Evolutionary conservation across 257 asterid species (phyloP).

Genomic region (Anisodus tanguticus): DNA sequence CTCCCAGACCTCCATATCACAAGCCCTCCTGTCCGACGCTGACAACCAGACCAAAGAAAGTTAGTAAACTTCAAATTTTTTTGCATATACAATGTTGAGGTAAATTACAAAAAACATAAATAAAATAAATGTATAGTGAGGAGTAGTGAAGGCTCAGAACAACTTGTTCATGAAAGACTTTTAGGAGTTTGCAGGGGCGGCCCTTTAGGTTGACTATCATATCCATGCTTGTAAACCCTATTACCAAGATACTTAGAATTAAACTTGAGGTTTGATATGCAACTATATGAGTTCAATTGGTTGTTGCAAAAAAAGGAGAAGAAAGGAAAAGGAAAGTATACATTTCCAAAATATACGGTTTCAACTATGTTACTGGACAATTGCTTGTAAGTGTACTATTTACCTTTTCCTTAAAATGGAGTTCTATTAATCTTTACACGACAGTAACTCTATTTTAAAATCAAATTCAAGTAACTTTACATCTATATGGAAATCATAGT

Average conservation of each 20-base stretch:
- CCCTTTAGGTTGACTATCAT: not conserved
- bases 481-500: not conserved
- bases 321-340: not conserved
- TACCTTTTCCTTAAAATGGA: not conserved
- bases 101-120: not conserved
- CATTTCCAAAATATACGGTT: not conserved
- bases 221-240: not conserved
- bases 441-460: not conserved
- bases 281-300: not conserved
- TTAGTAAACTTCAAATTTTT: not conserved
- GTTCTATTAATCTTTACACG: not conserved
- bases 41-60: constrained; percentile 39
- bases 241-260: not conserved
- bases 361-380: not conserved
- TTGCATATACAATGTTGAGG: not conserved
- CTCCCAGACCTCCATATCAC: constrained; percentile 99
- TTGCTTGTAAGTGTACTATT: not conserved
- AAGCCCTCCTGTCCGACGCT: constrained; percentile 94
- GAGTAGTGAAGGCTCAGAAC: constrained; percentile 13
- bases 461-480: not conserved
- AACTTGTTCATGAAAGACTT: not conserved
- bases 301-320: not conserved
- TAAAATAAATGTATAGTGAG: not conserved
- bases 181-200: not conserved
- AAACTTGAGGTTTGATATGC: not conserved